phyloP scores from a whole-genome alignment of 2,329 filamentous ascomycete genomes.

The Talaromyces sp. region DNA sequence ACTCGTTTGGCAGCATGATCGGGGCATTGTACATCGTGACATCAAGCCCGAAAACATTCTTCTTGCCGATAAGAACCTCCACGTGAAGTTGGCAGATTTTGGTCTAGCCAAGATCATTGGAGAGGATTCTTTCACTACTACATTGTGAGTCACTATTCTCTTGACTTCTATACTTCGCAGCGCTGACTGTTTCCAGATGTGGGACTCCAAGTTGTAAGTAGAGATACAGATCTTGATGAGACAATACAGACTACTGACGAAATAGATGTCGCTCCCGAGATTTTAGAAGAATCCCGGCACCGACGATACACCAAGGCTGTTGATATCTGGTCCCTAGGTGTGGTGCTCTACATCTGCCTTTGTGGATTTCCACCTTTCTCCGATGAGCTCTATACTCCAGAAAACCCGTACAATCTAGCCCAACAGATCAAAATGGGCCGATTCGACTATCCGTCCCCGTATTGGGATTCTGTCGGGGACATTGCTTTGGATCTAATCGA shows the following conservation, averaged over 20 bases:
- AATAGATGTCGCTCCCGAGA: constrained; percentile 84
- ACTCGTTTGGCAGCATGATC: constrained; percentile 65
- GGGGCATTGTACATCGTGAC: constrained; percentile 94
- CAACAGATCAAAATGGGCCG: constrained; percentile 84
- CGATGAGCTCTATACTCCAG: constrained; percentile 74
- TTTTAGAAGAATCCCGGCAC: constrained; percentile 73
- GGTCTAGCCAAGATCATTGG: constrained; percentile 97
- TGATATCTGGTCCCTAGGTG: constrained; percentile 95
- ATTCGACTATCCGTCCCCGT: constrained; percentile 93
- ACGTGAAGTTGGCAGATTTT: constrained; percentile 92
- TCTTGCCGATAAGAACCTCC: constrained; percentile 74
- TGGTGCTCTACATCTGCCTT: constrained; percentile 93
- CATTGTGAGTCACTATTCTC: constrained; percentile 53
- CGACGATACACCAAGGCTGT: constrained; percentile 92
- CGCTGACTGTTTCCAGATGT: constrained; percentile 44
- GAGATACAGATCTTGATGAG: neutral
- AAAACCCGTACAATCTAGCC: constrained; percentile 80
- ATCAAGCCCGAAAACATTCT: constrained; percentile 98
- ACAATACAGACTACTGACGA: neutral
- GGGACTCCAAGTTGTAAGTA: constrained; percentile 81
- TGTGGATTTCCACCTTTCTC: constrained; percentile 97
- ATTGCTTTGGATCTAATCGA: constrained; percentile 90
- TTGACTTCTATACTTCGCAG: constrained; percentile 20
- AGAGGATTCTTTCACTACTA: constrained; percentile 96
- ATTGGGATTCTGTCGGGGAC: constrained; percentile 87